Conservation (phyloP, 2,329 filamentous ascomycete species). For the Hymenoscyphus fraxineus region DNA sequence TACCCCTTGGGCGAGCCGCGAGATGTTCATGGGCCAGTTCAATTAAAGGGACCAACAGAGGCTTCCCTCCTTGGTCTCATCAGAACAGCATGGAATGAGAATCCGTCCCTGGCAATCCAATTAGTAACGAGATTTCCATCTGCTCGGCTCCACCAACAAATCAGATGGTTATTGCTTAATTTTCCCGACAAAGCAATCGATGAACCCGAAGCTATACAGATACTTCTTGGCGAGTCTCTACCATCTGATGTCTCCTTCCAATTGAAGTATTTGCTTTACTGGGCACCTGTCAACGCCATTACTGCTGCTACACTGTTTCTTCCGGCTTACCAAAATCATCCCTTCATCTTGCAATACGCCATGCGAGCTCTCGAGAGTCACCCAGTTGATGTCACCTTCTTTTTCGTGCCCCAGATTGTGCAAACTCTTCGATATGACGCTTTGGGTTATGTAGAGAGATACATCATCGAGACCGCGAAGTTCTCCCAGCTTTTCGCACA, state of each 20-base stretch:
- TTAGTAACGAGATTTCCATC: constrained; percentile 76
- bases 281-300: constrained; percentile 87
- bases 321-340: constrained; percentile 85
- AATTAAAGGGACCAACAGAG: constrained; percentile 41
- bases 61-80: constrained; percentile 52
- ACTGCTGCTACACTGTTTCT: constrained; percentile 92
- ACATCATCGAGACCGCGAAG: constrained; percentile 94
- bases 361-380: constrained; percentile 94
- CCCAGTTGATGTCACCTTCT: constrained; percentile 95
- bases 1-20: constrained; percentile 68
- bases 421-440: constrained; percentile 90
- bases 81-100: constrained; percentile 81
- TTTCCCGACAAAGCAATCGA: constrained; percentile 78
- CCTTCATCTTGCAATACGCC: constrained; percentile 92
- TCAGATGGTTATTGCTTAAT: constrained; percentile 75
- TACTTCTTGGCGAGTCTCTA: constrained; percentile 73
- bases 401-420: constrained; percentile 97
- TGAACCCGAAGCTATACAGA: constrained; percentile 76
- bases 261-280: constrained; percentile 90
- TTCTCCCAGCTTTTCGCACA: constrained; percentile 98
- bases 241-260: constrained; percentile 79
- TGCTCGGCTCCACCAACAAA: constrained; percentile 65
- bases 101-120: constrained; percentile 82
- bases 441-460: constrained; percentile 91
- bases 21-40: constrained; percentile 38